Evolutionary conservation across 164 flowering plant species (phyloP).

Genomic region (Nymphaea thermarum): DNA sequence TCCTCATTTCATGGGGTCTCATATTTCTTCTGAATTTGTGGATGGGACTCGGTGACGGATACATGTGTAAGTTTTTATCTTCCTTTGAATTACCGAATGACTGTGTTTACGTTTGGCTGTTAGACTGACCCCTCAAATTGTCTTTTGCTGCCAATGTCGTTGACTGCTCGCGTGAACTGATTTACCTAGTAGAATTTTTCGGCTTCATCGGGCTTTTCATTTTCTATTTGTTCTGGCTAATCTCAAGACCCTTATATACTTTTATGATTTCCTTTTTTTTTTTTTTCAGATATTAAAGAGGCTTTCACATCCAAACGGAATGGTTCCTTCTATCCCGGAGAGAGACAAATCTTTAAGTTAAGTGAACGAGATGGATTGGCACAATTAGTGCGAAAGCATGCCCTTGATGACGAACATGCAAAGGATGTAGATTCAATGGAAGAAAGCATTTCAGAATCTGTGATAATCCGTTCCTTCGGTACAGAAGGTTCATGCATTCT

Average conservation of each 20-base stretch:
- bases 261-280: neutral
- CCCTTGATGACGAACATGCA: neutral
- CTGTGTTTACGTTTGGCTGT: too few relatives aligned
- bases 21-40: conserved; percentile 51
- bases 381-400: neutral
- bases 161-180: too few relatives aligned
- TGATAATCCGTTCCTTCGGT: neutral
- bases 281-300: neutral
- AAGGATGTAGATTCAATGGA: neutral
- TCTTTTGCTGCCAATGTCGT: too few relatives aligned
- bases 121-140: too few relatives aligned
- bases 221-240: too few relatives aligned
- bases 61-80: conserved; percentile 27
- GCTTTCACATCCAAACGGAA: neutral
- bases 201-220: too few relatives aligned
- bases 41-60: conserved; percentile 54
- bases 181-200: too few relatives aligned
- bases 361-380: neutral
- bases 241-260: too few relatives aligned
- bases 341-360: neutral
- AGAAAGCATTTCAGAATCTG: neutral
- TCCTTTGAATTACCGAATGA: neutral
- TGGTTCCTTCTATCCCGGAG: neutral
- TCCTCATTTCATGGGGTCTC: conserved; percentile 62
- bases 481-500: neutral